These are phyloP conservation scores for Ophiostoma tasmaniense DNA, from an alignment of 2,329 filamentous ascomycete genomes.

Conservation along the genomic window DNA sequence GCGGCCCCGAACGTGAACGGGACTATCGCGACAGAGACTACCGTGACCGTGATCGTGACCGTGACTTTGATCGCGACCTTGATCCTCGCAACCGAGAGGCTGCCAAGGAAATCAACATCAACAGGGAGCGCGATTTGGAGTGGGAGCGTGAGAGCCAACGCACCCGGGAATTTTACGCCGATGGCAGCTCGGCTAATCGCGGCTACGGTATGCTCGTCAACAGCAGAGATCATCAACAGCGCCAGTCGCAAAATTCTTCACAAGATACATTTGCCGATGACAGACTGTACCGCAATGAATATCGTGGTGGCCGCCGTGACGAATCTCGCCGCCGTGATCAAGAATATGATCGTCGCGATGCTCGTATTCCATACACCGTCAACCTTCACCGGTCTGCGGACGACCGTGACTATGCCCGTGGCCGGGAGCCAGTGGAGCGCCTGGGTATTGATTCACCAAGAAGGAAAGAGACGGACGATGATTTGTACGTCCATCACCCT, in stretches of 20 bases:
- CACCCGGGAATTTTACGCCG: slow-evolving; percentile 19
- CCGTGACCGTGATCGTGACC: slow-evolving; percentile 29
- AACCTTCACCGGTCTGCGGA: not conserved
- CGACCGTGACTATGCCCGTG: slow-evolving; percentile 10
- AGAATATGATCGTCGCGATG: slow-evolving; percentile 3
- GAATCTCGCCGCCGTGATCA: slow-evolving; percentile 12
- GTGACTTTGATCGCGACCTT: slow-evolving; percentile 22
- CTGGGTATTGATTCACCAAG: slow-evolving; percentile 14
- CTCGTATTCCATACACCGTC: not conserved
- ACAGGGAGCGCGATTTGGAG: slow-evolving; percentile 20
- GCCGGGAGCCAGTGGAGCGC: slow-evolving; percentile 11
- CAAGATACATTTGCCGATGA: slow-evolving; percentile 8
- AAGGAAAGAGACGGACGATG: slow-evolving; percentile 17
- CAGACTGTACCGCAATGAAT: slow-evolving; percentile 3
- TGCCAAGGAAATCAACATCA: slow-evolving; percentile 13
- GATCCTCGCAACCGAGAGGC: slow-evolving; percentile 21
- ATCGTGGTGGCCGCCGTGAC: slow-evolving; percentile 11
- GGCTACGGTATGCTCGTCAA: slow-evolving; percentile 19
- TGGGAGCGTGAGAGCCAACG: slow-evolving; percentile 12
- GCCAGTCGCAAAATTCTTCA: slow-evolving; percentile 2
- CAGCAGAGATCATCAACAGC: slow-evolving; percentile 19
- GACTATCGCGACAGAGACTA: slow-evolving; percentile 5
- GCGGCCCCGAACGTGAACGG: slow-evolving; percentile 20
- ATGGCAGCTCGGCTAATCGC: slow-evolving; percentile 18
- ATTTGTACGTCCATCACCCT: slow-evolving; percentile 17